Conservation (phyloP, 352 stramenopile genomes). For the Globisporangium emineosum region DNA sequence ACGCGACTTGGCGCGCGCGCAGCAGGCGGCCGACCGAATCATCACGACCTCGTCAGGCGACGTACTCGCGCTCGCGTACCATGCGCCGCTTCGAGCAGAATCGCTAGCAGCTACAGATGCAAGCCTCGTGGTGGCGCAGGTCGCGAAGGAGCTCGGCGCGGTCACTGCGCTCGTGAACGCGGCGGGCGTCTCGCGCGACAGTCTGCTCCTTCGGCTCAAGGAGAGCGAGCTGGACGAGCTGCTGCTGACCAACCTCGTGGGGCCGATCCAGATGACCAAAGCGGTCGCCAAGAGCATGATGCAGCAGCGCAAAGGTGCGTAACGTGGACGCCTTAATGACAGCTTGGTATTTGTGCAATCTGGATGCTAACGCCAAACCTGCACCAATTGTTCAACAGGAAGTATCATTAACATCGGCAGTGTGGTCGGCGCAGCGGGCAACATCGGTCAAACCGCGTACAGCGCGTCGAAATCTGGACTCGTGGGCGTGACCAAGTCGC, state of each 20-base stretch:
- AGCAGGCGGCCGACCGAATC: slow-evolving; percentile 39
- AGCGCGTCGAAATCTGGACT: slow-evolving; percentile 80
- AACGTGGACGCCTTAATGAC: background rate
- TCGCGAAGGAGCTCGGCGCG: slow-evolving; percentile 32
- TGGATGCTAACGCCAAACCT: background rate
- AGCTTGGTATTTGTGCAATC: background rate
- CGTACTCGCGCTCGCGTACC: slow-evolving; percentile 61
- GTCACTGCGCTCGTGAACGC: slow-evolving; percentile 72
- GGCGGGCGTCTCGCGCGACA: slow-evolving; percentile 67
- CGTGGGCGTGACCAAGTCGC: slow-evolving; percentile 66
- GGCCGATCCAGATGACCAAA: slow-evolving; percentile 69
- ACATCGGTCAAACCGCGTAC: slow-evolving; percentile 80
- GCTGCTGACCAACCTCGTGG: slow-evolving; percentile 75
- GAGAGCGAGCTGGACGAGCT: slow-evolving; percentile 62
- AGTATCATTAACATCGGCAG: slow-evolving; percentile 85
- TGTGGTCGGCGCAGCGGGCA: slow-evolving; percentile 71
- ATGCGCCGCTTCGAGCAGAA: slow-evolving; percentile 30
- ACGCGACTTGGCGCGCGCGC: slow-evolving; percentile 46
- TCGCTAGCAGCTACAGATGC: slow-evolving; percentile 17
- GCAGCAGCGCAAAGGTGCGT: slow-evolving; percentile 43
- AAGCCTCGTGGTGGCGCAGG: slow-evolving; percentile 37
- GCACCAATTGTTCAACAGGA: slow-evolving; percentile 19
- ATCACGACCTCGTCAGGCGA: slow-evolving; percentile 27
- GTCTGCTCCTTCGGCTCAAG: slow-evolving; percentile 62
- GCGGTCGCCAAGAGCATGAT: slow-evolving; percentile 78